Base-by-base conservation (phyloP, 768 basidiomycete species). In the Sarcomyxa edulis region DNA sequence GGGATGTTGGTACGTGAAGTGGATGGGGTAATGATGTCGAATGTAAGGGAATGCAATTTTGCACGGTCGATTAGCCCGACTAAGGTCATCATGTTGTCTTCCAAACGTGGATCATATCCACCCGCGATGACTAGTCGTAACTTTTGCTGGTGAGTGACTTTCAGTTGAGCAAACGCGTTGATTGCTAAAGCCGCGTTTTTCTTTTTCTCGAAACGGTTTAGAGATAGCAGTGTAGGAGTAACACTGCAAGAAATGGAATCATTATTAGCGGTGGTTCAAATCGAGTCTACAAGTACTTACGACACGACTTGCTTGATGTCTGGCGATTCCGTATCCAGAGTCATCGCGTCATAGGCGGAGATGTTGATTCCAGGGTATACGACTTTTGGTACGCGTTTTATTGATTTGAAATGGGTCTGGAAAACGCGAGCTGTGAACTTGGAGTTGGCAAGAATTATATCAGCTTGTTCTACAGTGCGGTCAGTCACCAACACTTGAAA, bases 331-430 rank as follows among this genome's bases (percentile, higher is more conserved):
- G 45, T 40, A 42, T 73, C 61, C 7, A 71, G 53, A n/a, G 59
- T 42, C n/a, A n/a, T n/a, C 0, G 62, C 52, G 39, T 73, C 74
- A 49, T 95, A 97, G 0, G 81, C 80, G 3, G 72, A 62, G 12
- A 90, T 64, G 48, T 96, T 92, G 43, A 99, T 92, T 0, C 93
- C 92, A 1, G 96, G 96, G 56, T 97, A 93, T n/a, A 97, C 81
- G n/a, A 96, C 82, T 26, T 67, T 69, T 3, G 85, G 90, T 0
- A 60, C 65, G 18, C 66, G 65, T 2, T 40, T 45, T 29, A 98
- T 78, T 2, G 80, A 78, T 1, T 76, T 68, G 51, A 98, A 89
- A 47, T 91, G 78, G 2, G 72, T 64, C 43, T 66, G 71, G 55
- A 93, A 94, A 0, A 97, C 75, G 18, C 81, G 61, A n/a, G 81